Conservation (phyloP, 192 early-diverging fungal genomes). For the Paraglomus occultum region DNA sequence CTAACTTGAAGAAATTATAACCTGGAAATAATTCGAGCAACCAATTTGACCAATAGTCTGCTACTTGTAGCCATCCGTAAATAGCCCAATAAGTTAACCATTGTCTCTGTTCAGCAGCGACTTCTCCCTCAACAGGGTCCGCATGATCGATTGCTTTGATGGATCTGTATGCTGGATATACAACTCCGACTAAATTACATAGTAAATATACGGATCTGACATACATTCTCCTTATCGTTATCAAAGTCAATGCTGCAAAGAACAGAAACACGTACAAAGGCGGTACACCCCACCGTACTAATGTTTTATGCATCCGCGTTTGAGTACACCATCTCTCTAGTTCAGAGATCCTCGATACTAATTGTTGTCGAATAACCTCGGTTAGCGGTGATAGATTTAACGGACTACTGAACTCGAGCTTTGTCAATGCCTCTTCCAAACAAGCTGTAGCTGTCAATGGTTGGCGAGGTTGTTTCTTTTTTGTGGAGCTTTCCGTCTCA, state of each 20-base stretch:
- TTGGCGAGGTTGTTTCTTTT: conserved; percentile 30
- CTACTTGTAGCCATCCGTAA: conserved; percentile 54
- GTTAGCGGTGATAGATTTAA: conserved; percentile 45
- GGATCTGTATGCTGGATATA: conserved; percentile 50
- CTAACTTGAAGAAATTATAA: conserved; percentile 51
- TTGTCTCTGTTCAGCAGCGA: conserved; percentile 34
- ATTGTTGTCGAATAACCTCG: conserved; percentile 39
- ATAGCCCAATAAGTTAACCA: conserved; percentile 63
- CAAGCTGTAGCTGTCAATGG: conserved; percentile 39
- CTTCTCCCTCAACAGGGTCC: not conserved
- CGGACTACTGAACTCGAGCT: conserved; percentile 38
- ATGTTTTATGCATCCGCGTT: conserved; percentile 18
- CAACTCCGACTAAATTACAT: conserved; percentile 46
- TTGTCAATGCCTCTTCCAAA: conserved; percentile 34
- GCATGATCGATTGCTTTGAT: conserved; percentile 44
- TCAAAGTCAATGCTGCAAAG: conserved; percentile 20
- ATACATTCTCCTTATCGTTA: conserved; percentile 36
- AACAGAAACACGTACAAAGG: conserved; percentile 37
- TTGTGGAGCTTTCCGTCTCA: too few species aligned
- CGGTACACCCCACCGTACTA: conserved; percentile 37
- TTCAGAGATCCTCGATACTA: conserved; percentile 37
- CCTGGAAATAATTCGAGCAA: conserved; percentile 43
- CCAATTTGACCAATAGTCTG: conserved; percentile 49
- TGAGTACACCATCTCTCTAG: conserved; percentile 34
- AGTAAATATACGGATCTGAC: conserved; percentile 39